Evolutionary conservation across 306 rosid species (phyloP), one percentile per base, ranked within the genome.

Genomic region (Hippophae gyantsensis): DNA sequence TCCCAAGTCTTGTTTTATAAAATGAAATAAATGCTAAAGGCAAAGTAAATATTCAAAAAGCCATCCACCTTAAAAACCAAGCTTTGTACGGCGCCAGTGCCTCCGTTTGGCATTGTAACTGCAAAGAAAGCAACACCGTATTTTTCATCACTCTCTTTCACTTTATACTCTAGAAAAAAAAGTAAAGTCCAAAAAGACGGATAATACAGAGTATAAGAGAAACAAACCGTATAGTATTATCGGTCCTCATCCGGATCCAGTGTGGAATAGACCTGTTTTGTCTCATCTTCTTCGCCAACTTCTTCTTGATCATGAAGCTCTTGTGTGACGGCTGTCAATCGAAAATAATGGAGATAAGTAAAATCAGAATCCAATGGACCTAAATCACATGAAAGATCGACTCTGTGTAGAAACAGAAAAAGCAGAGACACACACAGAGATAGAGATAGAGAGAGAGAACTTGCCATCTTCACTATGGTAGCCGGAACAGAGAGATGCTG

Each of bases 41-140:
- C 12, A 12, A 44, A 7, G 27, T 42, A 9, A 46, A 48, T 18
- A 11, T 14, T 43, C 43, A 18, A 45, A 52, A 57, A 38, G 12
- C 9, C 65, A 48, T 69, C 68, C 81, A 76, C 62, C 86, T 78
- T 44, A 87, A 26, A 87, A 84, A 7, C 95, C 89, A 38, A 87
- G 95, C 68, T 87, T 87, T 70, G 95, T 87, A 58, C 95, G 90
- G 68, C 95, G 95, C 95, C 95, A 87, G 80, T 87, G 95, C 83
- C 95, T 81, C 55, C 95, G 89, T 78, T 87, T 87, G 1, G 92
- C 95, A 43, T 87, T 87, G 59, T 87, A 84, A 76, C 95, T 87
- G 68, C 49, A 62, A 61, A 9, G 3, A 8, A 11, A 14, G 10
- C 1, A 48, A 9, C 49, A n/a, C 10, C 58, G 57, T 27, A 40